Base-by-base conservation (phyloP, 1,139 yeast species). In the Komagataea norvegica region DNA sequence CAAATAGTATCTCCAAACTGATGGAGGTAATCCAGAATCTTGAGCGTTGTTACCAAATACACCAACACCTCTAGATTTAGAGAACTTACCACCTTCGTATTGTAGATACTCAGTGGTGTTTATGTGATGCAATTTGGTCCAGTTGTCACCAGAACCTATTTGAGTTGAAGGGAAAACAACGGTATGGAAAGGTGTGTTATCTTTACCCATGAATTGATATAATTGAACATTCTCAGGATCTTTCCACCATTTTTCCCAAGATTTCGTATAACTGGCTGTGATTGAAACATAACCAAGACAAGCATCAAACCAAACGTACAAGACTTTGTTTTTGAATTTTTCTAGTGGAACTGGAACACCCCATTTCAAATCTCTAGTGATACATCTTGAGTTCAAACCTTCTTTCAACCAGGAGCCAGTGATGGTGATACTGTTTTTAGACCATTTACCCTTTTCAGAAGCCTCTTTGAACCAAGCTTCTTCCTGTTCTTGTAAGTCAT, bases 241-340 rank as follows among this genome's bases (percentile, higher is more conserved):
- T 64, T 78, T 82, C 99, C 99, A 91, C 93, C 95, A 84, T 55
- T 74, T 59, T 74, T 87, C 77, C 75, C 89, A 85, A 18, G 76
- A 76, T 42, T 84, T 74, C 46, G 88, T 82, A 64, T 89, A 93
- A 62, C 83, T 84, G 23, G 97, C 96, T 28, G 99, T 93, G 55
- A 91, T 91, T 38, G 96, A 87, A 45, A 89, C 79, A 60, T 91
- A 91, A 30, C 99, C 99, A 52, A 91, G 89, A 33, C 96, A 77
- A 31, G 99, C 99, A 65, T 91, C 99, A 52, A 91, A 91, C 99
- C 99, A 91, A 44, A 91, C 99, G 57, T 91, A 91, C 56, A 91
- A 70, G 13, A 91, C 98, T 65, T 91, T 91, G 37, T 87, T 80
- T 50, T 82, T 78, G 66, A 73, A 91, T 31, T 77, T 79, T 49